These are phyloP conservation scores for Eutypella sp. DNA, from an alignment of 2,329 filamentous ascomycete species.

Conservation along the genomic window DNA sequence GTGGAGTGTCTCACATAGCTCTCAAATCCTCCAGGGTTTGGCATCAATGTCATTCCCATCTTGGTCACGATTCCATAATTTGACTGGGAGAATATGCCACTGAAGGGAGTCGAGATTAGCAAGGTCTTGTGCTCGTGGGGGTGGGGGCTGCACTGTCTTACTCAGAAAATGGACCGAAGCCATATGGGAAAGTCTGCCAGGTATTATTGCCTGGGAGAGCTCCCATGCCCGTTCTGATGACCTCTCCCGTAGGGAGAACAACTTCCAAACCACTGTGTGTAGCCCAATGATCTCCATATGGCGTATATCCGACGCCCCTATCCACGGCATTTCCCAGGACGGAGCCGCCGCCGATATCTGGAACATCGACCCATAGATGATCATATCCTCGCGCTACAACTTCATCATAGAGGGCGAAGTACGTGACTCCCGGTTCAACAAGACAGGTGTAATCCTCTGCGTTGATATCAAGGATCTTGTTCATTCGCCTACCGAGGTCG, in stretches of 20 bases:
- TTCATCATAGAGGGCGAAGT: slow-evolving; percentile 43
- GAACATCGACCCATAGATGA: slow-evolving; percentile 38
- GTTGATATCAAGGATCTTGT: slow-evolving; percentile 46
- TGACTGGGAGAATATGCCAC: slow-evolving; percentile 43
- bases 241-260: slow-evolving; percentile 36
- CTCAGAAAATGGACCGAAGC: slow-evolving; percentile 34
- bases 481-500: slow-evolving; percentile 50
- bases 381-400: slow-evolving; percentile 33
- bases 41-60: slow-evolving; percentile 49
- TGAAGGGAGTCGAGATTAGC: slow-evolving; percentile 4
- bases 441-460: slow-evolving; percentile 43
- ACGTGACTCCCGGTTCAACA: slow-evolving; percentile 53
- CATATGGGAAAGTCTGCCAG: slow-evolving; percentile 38
- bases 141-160: slow-evolving; percentile 10
- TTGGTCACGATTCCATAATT: slow-evolving; percentile 49
- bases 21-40: slow-evolving; percentile 44
- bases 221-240: slow-evolving; percentile 38
- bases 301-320: slow-evolving; percentile 42
- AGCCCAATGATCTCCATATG: slow-evolving; percentile 38
- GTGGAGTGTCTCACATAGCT: slow-evolving; percentile 25
- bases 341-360: slow-evolving; percentile 38
- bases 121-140: not conserved
- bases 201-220: slow-evolving; percentile 32
- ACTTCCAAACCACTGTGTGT: slow-evolving; percentile 39
- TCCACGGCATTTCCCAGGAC: slow-evolving; percentile 43